Evolutionary conservation across 2,329 filamentous ascomycete species (phyloP), one percentile per base, ranked within the genome.

Genomic region (Neofusicoccum sp.): DNA sequence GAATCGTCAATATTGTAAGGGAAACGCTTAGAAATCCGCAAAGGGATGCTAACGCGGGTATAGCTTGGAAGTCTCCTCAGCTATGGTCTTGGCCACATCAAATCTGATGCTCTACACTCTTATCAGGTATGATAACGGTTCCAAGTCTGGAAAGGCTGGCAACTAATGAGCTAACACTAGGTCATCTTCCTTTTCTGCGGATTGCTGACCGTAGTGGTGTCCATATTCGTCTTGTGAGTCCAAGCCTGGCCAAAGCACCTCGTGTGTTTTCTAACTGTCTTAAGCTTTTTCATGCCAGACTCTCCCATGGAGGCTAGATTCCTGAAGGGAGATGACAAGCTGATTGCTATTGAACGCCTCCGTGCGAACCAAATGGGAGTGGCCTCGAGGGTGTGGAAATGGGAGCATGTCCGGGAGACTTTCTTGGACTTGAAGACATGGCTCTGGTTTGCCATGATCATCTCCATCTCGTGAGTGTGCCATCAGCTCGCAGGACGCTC

Each of bases 261-360:
- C 9, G 6, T 3, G 4, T 28, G 4, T 36, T 6, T 48, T 31
- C 64, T 66, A 39, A 66, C 1, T 12, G 6, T 7, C 3, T 14
- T n/a, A 36, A 66, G 61, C 47, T 63, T 82, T 12, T 82, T 83
- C 60, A 86, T 90, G 80, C 87, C 87, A 0, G 87, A 90, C 67
- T 88, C 85, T 0, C 87, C 87, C 0, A 82, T 87, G 69, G 80
- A 84, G 22, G 82, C 85, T 1, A 84, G 82, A n/a, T 88, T 87
- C 52, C 77, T 89, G 2, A 78, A 75, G 0, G 79, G 83, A 3
- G 77, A 83, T 11, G 86, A 89, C 49, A 87, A 84, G 61, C 68
- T 86, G 0, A 74, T 87, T 7, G 85, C 86, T 0, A 80, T 88
- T 11, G 86, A 88, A 68, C 77, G 85, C 3, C 67, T 79, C 12